These are phyloP conservation scores for Kodamaea suecica DNA, from an alignment of 1,139 yeast species.

Conservation along the genomic window DNA sequence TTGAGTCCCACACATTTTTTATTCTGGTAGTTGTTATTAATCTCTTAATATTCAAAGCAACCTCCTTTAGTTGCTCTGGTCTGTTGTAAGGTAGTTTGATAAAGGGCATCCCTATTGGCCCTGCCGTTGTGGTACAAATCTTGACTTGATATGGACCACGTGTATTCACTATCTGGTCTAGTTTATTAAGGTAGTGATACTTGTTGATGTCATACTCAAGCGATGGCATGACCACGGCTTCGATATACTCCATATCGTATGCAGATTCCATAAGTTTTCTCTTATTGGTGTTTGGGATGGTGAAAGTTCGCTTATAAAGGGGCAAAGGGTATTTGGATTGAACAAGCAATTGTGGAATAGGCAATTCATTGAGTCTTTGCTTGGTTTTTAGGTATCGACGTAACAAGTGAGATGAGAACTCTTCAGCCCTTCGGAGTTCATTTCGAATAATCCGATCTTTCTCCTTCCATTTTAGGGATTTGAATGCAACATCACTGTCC, in stretches of 20 bases:
- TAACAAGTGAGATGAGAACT: slow-evolving; percentile 19
- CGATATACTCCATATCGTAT: slow-evolving; percentile 35
- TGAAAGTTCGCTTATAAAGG: slow-evolving; percentile 7
- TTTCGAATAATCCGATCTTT: slow-evolving; percentile 11
- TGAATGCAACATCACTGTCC: neutral
- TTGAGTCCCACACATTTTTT: slow-evolving; percentile 29
- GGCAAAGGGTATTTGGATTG: slow-evolving; percentile 14
- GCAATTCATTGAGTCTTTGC: slow-evolving; percentile 26
- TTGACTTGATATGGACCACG: slow-evolving; percentile 40
- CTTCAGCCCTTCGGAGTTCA: slow-evolving; percentile 12
- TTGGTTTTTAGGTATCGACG: slow-evolving; percentile 29
- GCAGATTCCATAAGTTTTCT: slow-evolving; percentile 21
- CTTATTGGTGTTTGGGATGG: slow-evolving; percentile 24
- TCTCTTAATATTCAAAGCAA: slow-evolving; percentile 34
- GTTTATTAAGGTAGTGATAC: slow-evolving; percentile 21
- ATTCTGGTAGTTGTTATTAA: slow-evolving; percentile 26
- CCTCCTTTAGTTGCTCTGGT: slow-evolving; percentile 17
- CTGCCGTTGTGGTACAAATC: slow-evolving; percentile 31
- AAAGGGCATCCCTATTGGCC: slow-evolving; percentile 29
- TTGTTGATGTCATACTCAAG: slow-evolving; percentile 37
- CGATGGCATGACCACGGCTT: slow-evolving; percentile 35
- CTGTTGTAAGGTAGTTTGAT: slow-evolving; percentile 26
- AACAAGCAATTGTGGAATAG: slow-evolving; percentile 36
- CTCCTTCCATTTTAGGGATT: slow-evolving; percentile 1
- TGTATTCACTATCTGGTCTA: slow-evolving; percentile 23